Evolutionary conservation across 2,329 filamentous ascomycete species (phyloP), one percentile per base, ranked within the genome.

Genomic region (Ophiostoma sp.): DNA sequence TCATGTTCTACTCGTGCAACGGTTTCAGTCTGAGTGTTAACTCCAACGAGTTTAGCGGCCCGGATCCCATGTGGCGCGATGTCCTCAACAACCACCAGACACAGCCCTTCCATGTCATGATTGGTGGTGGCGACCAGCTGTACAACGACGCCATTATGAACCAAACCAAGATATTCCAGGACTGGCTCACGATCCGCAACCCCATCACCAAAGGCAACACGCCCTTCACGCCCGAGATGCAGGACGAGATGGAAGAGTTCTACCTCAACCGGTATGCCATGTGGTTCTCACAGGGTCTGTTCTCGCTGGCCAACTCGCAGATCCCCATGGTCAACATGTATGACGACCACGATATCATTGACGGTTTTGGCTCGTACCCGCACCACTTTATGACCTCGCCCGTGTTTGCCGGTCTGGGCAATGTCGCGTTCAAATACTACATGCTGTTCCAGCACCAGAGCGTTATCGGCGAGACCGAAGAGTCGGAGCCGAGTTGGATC

Each of bases 271-370:
- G 93, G 25, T 99, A 99, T 79, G 90, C 90, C 74, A 92, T 91
- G 87, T 99, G 96, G 95, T 99, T 98, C 82, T 98, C 95, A 0
- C 95, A 97, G 78, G 96, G 97, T 0, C 84, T 98, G 5, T 99
- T 98, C 79, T 90, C 92, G n/a, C 88, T 99, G 79, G 96, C 95
- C 5, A 95, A 92, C 78, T 92, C 93, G 1, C 95, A 98, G 80
- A 98, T 99, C 63, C 95, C 96, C 9, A 98, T 98, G 95, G 89
- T 99, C 78, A 99, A 99, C 80, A 95, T 99, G 81, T 98, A 93
- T 86, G 95, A 98, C 81, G 96, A 98, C 78, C 96, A 98, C 80
- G 93, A 96, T 77, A 92, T 95, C 77, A 95, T 95, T 76, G 92
- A 95, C 82, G 96, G 97, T 0, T 99, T 92, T 80, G 96, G 96